Evolutionary conservation across 768 basidiomycete genomes (phyloP).

Genomic region (Calocybe cyanea): DNA sequence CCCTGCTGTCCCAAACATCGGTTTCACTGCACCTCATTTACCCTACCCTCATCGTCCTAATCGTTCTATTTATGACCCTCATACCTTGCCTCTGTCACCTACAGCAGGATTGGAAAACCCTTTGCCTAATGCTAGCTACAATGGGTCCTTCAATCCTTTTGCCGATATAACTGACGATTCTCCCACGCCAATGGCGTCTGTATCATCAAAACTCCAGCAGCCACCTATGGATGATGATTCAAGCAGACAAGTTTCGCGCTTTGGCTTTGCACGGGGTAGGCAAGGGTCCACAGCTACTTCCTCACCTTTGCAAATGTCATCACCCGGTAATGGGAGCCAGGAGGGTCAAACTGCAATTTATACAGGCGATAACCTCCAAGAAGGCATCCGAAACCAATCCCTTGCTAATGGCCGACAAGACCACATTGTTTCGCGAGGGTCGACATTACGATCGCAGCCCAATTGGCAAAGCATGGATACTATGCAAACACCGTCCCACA

Average conservation of each 20-base stretch:
- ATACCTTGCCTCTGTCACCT: slow-evolving; percentile 33
- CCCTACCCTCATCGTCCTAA: slow-evolving; percentile 43
- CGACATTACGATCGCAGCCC: slow-evolving; percentile 39
- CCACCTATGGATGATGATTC: slow-evolving; percentile 56
- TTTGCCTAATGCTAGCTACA: slow-evolving; percentile 49
- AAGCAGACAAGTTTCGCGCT: slow-evolving; percentile 68
- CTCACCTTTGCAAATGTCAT: slow-evolving; percentile 54
- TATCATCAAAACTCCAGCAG: slow-evolving; percentile 27
- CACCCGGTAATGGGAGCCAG: slow-evolving; percentile 43
- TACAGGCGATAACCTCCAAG: slow-evolving; percentile 28
- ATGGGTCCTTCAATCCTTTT: slow-evolving; percentile 81
- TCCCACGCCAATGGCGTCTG: slow-evolving; percentile 26
- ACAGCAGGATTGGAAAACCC: slow-evolving; percentile 39
- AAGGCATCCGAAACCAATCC: slow-evolving; percentile 38
- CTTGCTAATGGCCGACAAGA: slow-evolving; percentile 35
- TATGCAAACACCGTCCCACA: slow-evolving; percentile 31
- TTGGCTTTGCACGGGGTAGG: slow-evolving; percentile 75
- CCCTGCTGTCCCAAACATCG: slow-evolving; percentile 23
- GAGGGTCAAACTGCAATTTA: slow-evolving; percentile 46
- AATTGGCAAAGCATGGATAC: slow-evolving; percentile 44
- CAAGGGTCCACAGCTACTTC: slow-evolving; percentile 55
- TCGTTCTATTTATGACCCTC: slow-evolving; percentile 56
- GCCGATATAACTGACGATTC: slow-evolving; percentile 55
- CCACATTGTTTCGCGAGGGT: slow-evolving; percentile 34
- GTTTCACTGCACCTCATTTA: slow-evolving; percentile 48